These are phyloP conservation scores for Cordyceps tenuipes DNA, from an alignment of 2,329 filamentous ascomycete species.

Conservation along the genomic window DNA sequence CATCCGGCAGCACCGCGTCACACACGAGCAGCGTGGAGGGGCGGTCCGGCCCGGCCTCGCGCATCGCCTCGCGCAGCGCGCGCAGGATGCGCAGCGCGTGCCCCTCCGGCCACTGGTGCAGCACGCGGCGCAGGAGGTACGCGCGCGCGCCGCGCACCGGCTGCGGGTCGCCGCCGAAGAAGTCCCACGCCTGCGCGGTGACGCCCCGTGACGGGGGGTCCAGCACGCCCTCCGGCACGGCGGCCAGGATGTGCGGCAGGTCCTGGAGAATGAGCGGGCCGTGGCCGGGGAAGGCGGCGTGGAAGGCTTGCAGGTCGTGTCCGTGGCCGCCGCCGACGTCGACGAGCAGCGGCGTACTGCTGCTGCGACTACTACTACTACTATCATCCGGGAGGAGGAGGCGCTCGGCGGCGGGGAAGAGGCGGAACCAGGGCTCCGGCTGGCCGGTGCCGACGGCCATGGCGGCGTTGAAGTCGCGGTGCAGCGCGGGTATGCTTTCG, in stretches of 20 bases:
- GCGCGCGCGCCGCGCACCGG: slow-evolving; percentile 23
- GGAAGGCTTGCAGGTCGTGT: slow-evolving; percentile 22
- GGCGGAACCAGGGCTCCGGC: slow-evolving; percentile 1
- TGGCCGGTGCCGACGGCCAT: not conserved
- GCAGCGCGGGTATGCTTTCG: not conserved
- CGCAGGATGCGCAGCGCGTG: slow-evolving; percentile 15
- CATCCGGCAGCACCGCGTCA: slow-evolving; percentile 19
- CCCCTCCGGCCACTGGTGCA: slow-evolving; percentile 20
- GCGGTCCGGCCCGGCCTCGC: not conserved
- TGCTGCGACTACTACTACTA: not conserved
- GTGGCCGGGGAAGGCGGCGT: slow-evolving; percentile 15
- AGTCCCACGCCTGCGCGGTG: slow-evolving; percentile 27
- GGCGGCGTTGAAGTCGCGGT: not conserved
- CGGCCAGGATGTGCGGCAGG: slow-evolving; percentile 16
- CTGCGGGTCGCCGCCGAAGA: slow-evolving; percentile 21
- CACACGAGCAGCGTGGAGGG: slow-evolving; percentile 22
- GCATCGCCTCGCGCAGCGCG: slow-evolving; percentile 14
- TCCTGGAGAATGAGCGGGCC: slow-evolving; percentile 23
- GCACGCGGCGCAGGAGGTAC: slow-evolving; percentile 19
- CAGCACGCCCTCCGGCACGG: slow-evolving; percentile 15
- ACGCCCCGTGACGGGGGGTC: slow-evolving; percentile 15
- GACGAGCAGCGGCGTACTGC: slow-evolving; percentile 18
- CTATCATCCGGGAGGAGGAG: slow-evolving; percentile 14
- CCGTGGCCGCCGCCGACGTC: slow-evolving; percentile 24
- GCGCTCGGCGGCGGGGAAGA: slow-evolving; percentile 18